Evolutionary conservation across 306 rosid genomes (phyloP).

Genomic region (Dryas alaskensis): DNA sequence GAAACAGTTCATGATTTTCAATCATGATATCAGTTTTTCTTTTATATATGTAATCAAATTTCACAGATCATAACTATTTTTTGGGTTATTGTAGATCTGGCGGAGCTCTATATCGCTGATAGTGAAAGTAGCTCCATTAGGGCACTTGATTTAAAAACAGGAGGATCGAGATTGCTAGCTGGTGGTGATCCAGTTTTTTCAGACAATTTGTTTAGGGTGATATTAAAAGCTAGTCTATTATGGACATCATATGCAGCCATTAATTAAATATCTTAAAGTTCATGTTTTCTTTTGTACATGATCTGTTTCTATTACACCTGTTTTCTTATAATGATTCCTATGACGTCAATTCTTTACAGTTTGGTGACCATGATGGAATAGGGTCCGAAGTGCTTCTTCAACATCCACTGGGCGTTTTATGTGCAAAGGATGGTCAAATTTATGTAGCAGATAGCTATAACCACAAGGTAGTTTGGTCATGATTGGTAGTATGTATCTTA

Average conservation of each 20-base stretch:
- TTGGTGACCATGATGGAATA: constrained; percentile 93
- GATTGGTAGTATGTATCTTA: not conserved
- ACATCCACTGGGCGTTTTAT: constrained; percentile 79
- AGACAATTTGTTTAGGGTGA: constrained; percentile 85
- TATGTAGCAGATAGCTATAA: constrained; percentile 87
- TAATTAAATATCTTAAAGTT: not conserved
- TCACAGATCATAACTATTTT: constrained; percentile 16
- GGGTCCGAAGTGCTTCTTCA: constrained; percentile 91
- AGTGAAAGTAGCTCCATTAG: constrained; percentile 99
- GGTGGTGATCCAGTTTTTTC: constrained; percentile 85
- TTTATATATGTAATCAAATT: not conserved
- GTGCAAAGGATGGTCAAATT: constrained; percentile 62
- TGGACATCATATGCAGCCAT: not conserved
- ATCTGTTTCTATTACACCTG: not conserved
- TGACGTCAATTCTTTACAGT: constrained; percentile 47
- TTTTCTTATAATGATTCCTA: constrained; percentile 12
- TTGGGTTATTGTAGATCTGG: constrained; percentile 45
- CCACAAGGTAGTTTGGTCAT: constrained; percentile 67
- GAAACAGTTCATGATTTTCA: constrained; percentile 20
- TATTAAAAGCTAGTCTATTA: constrained; percentile 12
- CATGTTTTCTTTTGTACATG: not conserved
- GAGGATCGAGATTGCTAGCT: constrained; percentile 81
- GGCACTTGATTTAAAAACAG: constrained; percentile 70
- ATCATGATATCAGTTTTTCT: constrained; percentile 1
- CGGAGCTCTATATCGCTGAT: constrained; percentile 75